Conservation (phyloP, 805 yeast species). For the baker's yeast (Saccharomyces cerevisiae) region DNA sequence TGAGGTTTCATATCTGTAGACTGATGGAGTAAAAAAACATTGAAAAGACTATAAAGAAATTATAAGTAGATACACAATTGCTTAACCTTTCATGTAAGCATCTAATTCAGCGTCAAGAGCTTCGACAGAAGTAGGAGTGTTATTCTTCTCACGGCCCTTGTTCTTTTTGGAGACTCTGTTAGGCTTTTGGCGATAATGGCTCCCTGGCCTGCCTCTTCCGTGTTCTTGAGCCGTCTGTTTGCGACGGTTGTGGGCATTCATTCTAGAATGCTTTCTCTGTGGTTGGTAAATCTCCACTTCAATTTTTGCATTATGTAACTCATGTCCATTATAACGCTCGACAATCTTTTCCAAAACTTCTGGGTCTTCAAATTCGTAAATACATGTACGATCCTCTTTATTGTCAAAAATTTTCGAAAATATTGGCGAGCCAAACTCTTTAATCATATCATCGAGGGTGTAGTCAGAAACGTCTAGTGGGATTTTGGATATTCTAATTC, state of each 20-base stretch:
- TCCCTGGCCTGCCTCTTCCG: not conserved
- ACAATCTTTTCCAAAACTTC: slow-evolving; percentile 17
- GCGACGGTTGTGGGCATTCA: not conserved
- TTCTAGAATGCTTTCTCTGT: slow-evolving; percentile 5
- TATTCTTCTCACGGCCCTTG: not conserved
- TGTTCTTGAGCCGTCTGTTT: not conserved
- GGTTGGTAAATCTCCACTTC: slow-evolving; percentile 19
- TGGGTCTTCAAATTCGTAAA: slow-evolving; percentile 21
- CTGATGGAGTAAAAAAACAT: not conserved
- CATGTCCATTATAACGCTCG: slow-evolving; percentile 18
- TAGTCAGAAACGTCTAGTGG: slow-evolving; percentile 27
- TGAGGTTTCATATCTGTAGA: not conserved
- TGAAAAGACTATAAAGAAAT: not conserved
- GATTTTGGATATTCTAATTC: slow-evolving; percentile 19
- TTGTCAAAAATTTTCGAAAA: slow-evolving; percentile 21
- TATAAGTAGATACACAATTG: not conserved
- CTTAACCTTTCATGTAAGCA: slow-evolving; percentile 22
- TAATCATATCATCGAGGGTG: slow-evolving; percentile 26
- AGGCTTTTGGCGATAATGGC: not conserved
- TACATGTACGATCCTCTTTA: slow-evolving; percentile 24
- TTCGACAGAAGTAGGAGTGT: slow-evolving; percentile 12
- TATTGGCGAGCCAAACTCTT: slow-evolving; percentile 19
- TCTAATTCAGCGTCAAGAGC: slow-evolving; percentile 28
- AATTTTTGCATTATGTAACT: slow-evolving; percentile 14
- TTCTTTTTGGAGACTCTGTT: not conserved